Conservation (phyloP, 371 early-diverging fungal species). For the Rhizopus microsporus region DNA sequence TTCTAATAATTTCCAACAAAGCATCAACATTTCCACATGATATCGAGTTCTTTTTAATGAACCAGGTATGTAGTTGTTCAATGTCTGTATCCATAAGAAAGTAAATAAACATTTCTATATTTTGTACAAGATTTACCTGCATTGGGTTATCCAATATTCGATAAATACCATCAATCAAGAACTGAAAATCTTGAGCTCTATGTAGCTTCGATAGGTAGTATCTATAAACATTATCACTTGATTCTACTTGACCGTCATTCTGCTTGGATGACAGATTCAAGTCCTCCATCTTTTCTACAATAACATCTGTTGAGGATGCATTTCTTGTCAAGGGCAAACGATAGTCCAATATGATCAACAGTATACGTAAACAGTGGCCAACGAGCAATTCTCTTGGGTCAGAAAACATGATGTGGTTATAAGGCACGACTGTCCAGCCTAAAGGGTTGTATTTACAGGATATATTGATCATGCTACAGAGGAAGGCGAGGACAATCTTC, state of each 20-base stretch:
- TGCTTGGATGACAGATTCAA: neutral
- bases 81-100: constrained; percentile 40
- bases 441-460: constrained; percentile 70
- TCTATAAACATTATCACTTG: constrained; percentile 58
- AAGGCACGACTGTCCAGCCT: constrained; percentile 78
- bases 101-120: neutral
- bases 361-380: constrained; percentile 61
- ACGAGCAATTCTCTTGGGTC: constrained; percentile 73
- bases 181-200: constrained; percentile 72
- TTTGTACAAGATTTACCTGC: constrained; percentile 41
- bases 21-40: constrained; percentile 67
- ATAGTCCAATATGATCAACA: constrained; percentile 69
- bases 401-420: constrained; percentile 73
- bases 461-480: constrained; percentile 85
- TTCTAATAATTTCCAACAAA: constrained; percentile 77
- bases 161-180: constrained; percentile 65
- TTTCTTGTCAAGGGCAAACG: constrained; percentile 23
- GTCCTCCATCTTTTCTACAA: neutral
- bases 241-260: constrained; percentile 4
- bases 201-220: constrained; percentile 73
- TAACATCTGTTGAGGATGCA: neutral
- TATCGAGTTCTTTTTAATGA: constrained; percentile 61
- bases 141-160: constrained; percentile 77
- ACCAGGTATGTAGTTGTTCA: constrained; percentile 72
- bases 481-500: constrained; percentile 70